Base-by-base conservation (phyloP, 2,329 filamentous ascomycete genomes). In the Lasiodiplodia theobromae region DNA sequence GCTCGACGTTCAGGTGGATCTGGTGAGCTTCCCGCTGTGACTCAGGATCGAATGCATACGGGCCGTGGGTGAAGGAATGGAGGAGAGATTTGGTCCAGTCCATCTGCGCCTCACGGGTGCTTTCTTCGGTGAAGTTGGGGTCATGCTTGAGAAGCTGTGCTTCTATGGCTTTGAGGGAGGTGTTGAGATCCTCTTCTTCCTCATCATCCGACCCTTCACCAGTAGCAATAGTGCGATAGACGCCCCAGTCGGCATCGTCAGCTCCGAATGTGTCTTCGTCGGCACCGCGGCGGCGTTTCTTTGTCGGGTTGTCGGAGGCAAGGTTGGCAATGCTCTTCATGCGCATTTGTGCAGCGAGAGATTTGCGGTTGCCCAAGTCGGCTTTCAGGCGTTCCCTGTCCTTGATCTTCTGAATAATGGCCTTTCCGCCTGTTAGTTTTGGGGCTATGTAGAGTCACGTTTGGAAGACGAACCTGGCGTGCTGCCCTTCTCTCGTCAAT, bases 321-420 rank as follows among this genome's bases (percentile, higher is more conserved):
- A 99, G 89, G 76, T 97, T 97, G 69, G 96, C 96, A 69, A 99
- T 94, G 63, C 91, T 95, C 82, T 98, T 98, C 96, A 99, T 99
- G 71, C 96, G 92, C 82, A 97, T 96, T 80, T 98, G 95, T 68
- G 92, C 96, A 10, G 96, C 96, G 23, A 97, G 89, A 0, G 94
- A 97, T 80, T 99, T 99, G 76, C 96, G 92, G 81, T 98, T 98
- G 68, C 95, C 94, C 1, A 97, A 87, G 76, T 99, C 96, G 53
- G 94, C 93, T 82, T 97, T 97, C 70, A 97, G 87, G 21, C 94
- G 89, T 75, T 98, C 94, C 65, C 94, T 91, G 73, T 98, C 95
- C 79, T 97, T 97, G 80, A 99, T 96, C 79, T 89, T 93, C 75
- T 93, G 84, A 8, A 91, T 86, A 2, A 97, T 84, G 25, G 88